A percentile compares a stretch with the other conserved stretches of the same genome.
Evolutionary conservation across 495 filamentous ascomycete species (phyloP).

Genomic region (Penicillium turbatum): DNA sequence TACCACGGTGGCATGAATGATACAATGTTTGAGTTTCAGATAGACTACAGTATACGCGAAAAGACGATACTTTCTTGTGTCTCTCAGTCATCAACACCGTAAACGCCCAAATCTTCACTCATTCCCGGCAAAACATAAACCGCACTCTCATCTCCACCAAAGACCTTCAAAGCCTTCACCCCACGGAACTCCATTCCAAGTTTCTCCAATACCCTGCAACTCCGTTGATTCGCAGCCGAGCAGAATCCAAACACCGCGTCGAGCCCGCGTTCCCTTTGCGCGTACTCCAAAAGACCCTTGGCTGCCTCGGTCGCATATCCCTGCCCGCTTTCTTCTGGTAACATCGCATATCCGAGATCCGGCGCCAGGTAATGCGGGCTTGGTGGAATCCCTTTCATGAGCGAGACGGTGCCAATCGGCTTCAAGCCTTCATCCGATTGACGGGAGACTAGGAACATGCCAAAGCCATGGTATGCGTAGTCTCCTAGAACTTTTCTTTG

Average conservation of each 20-base stretch:
- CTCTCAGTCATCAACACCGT: constrained; percentile 9
- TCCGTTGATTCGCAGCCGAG: constrained; percentile 19
- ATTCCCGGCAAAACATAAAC: constrained; percentile 29
- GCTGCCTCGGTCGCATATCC: constrained; percentile 40
- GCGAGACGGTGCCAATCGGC: no score
- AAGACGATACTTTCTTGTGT: no score
- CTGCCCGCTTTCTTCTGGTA: constrained; percentile 29
- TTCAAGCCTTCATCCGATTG: no score
- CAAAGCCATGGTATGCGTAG: constrained; percentile 27
- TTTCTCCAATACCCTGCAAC: constrained; percentile 29
- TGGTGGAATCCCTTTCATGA: constrained; percentile 27
- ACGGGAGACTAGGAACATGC: constrained; percentile 27
- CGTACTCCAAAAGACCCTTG: constrained; percentile 26
- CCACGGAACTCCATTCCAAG: constrained; percentile 31
- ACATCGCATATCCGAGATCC: constrained; percentile 34
- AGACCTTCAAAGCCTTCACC: constrained; percentile 21
- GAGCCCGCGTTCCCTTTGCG: constrained; percentile 16
- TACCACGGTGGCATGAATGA: background rate
- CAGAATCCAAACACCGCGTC: constrained; percentile 22
- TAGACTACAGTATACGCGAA: no score
- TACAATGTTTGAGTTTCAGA: no score
- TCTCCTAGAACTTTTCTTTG: constrained; percentile 16
- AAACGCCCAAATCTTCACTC: constrained; percentile 26
- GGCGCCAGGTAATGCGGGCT: constrained; percentile 23
- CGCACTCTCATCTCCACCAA: constrained; percentile 21